These are phyloP conservation scores for Penicillium sp. DNA, from an alignment of 2,329 filamentous ascomycete genomes.

Conservation along the genomic window DNA sequence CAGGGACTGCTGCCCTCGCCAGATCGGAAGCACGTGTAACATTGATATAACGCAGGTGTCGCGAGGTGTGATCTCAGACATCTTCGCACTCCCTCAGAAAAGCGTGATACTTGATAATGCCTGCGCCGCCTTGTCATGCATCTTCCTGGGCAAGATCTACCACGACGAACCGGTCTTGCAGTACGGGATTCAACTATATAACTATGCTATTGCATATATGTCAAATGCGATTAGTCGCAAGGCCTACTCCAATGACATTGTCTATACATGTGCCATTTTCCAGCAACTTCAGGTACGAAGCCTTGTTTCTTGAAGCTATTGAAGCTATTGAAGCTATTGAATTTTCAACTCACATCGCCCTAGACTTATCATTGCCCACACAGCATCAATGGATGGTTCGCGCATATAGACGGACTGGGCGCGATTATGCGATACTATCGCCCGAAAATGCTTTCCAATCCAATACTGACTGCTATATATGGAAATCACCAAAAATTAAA, in stretches of 20 bases:
- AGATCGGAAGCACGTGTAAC: background rate
- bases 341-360: background rate
- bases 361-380: background rate
- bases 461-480: background rate
- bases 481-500: background rate
- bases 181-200: conserved; percentile 6
- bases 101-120: conserved; percentile 4
- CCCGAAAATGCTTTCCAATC: background rate
- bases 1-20: background rate
- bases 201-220: conserved; percentile 5
- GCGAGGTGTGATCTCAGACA: background rate
- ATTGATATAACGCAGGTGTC: background rate
- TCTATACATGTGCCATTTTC: conserved; percentile 5
- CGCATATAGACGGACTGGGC: background rate
- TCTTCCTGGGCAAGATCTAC: conserved; percentile 9
- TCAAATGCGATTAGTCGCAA: conserved; percentile 4
- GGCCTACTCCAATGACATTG: conserved; percentile 2
- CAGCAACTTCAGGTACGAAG: conserved; percentile 4
- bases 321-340: background rate
- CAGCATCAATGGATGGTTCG: background rate
- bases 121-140: conserved; percentile 4
- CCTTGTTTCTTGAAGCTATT: background rate
- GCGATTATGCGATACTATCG: background rate
- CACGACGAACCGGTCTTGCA: conserved; percentile 7
- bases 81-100: background rate